A percentile compares a stretch with the other conserved stretches of the same genome.
phyloP scores from a whole-genome alignment of 345 rosid genomes.

The Syzygium grande region DNA sequence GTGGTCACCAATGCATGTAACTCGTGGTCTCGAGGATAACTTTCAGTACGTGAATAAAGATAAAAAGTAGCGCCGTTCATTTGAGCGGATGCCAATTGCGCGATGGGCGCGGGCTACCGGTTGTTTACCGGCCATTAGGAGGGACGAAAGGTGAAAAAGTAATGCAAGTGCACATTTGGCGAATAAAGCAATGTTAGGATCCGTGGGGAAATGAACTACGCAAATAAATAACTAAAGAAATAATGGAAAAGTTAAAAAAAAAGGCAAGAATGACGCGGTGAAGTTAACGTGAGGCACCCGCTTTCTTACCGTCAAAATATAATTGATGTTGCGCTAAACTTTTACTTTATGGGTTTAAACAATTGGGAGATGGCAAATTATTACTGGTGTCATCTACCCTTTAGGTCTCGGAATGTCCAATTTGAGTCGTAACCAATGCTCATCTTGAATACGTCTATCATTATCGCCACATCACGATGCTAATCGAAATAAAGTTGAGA shows the following conservation, averaged over 20 bases:
- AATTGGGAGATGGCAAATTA: background rate
- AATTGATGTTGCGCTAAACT: background rate
- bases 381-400: background rate
- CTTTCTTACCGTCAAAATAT: background rate
- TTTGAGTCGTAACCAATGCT: background rate
- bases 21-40: background rate
- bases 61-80: background rate
- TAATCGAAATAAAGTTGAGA: background rate
- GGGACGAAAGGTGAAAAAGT: background rate
- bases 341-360: background rate
- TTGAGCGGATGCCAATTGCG: background rate
- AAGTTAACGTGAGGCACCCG: background rate
- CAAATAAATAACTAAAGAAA: background rate
- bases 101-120: background rate
- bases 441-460: background rate
- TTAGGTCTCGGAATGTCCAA: background rate
- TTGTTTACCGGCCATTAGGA: background rate
- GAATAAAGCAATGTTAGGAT: background rate
- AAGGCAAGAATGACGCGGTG: background rate
- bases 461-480: fast-evolving
- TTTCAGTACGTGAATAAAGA: background rate
- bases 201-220: background rate
- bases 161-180: background rate
- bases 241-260: background rate
- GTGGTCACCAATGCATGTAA: no score